These are phyloP conservation scores for Aegilops bicornis DNA, from an alignment of 176 grass and related monocot genomes.

Conservation along the genomic window DNA sequence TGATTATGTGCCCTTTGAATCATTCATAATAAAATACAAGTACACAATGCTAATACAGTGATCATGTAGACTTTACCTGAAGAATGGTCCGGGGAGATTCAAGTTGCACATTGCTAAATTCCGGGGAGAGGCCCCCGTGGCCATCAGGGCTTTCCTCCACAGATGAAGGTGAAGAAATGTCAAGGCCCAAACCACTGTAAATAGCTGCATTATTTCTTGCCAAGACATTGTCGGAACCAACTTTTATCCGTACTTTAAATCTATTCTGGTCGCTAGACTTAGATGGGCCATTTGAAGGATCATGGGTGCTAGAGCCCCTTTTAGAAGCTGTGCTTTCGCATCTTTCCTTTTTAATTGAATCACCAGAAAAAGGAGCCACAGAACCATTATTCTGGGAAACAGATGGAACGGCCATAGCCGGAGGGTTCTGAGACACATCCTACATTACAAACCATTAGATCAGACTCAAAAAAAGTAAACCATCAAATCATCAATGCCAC, in stretches of 20 bases:
- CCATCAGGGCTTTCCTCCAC: constrained; percentile 75
- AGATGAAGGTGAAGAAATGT: constrained; percentile 93
- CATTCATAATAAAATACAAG: constrained; percentile 14
- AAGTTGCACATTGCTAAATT: constrained; percentile 47
- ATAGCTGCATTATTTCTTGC: constrained; percentile 85
- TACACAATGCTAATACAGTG: constrained; percentile 13
- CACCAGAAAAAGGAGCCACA: constrained; percentile 35
- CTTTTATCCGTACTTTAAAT: constrained; percentile 97
- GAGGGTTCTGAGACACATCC: constrained; percentile 50
- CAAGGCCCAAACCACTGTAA: constrained; percentile 84
- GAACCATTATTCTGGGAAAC: constrained; percentile 51
- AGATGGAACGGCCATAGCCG: constrained; percentile 41
- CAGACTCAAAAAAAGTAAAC: not conserved
- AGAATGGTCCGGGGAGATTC: constrained; percentile 91
- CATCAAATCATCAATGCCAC: constrained; percentile 30
- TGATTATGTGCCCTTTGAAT: constrained; percentile 26
- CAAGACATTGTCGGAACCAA: constrained; percentile 65
- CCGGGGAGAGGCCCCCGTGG: constrained; percentile 52
- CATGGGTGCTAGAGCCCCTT: constrained; percentile 35
- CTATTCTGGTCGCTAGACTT: constrained; percentile 65
- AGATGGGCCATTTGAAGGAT: constrained; percentile 45
- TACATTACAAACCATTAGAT: constrained; percentile 44
- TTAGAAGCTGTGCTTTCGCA: constrained; percentile 34
- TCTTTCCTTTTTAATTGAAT: constrained; percentile 53
- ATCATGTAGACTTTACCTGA: constrained; percentile 59